Evolutionary conservation across 2,329 filamentous ascomycete species (phyloP), one percentile per base, ranked within the genome.

Genomic region (Cercospora sp.): DNA sequence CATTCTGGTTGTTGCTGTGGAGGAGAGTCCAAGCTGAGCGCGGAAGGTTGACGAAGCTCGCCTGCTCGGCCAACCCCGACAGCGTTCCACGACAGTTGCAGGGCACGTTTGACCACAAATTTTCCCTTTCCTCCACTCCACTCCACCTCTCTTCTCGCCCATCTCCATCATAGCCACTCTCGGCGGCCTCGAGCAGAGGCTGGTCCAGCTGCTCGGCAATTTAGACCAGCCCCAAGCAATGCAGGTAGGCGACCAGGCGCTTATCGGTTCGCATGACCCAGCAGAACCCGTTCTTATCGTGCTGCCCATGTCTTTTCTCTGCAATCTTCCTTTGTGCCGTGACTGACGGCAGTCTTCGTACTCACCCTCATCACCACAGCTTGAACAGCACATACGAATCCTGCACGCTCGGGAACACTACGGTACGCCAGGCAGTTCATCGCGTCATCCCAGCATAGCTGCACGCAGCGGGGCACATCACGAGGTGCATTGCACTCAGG

Each of bases 391-490:
- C 57, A 28, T 61, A 28, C 13, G 53, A 31, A 31, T 31, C 53
- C 30, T 31, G 53, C 18, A 66, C 30, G 20, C 9, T 20, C 58
- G 64, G 64, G 26, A 16, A 12, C 42, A 60, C 64, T 40, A 62
- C 58, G 58, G 64, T 51, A 23, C 45, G 20, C 18, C 20, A 53
- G 36, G 20, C 30, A 55, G 51, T 42, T 28, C 16, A 45, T 66
- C 60, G 64, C 64, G 60, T 66, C 64, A 66, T 62, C 33, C 60
- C 45, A 30, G 13, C 62, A 58, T 62, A 60, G 62, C 60, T 58
- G 48, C 63, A 16, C 60, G 33, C 20, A 42, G 59, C 59, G 59
- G 59, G 59, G 59, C 33, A 61, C 59, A 61, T 61, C 59, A 61
- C 59, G 59, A 61, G 59, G 59, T 60, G 30, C 48, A 20, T 61